Evolutionary conservation across 1,284 basidiomycete species (phyloP).

Genomic region (Rhodotorula mucilaginosa): DNA sequence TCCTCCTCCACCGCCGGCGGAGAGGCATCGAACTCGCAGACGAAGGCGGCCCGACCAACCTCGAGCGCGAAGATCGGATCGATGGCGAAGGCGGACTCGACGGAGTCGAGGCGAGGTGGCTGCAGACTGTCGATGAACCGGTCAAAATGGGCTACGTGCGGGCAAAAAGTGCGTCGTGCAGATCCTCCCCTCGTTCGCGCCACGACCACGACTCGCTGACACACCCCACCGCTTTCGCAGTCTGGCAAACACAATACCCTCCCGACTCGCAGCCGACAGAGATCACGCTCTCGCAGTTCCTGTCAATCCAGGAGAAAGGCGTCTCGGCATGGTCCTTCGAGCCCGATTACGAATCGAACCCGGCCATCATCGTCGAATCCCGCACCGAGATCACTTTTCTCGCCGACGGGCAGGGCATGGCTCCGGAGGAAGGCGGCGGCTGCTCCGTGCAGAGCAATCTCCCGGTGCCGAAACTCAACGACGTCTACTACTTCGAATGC

Average conservation of each 20-base stretch:
- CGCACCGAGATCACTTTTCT: constrained; percentile 94
- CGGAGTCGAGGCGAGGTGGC: constrained; percentile 86
- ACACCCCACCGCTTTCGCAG: constrained; percentile 53
- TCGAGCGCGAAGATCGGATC: constrained; percentile 72
- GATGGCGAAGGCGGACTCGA: constrained; percentile 84
- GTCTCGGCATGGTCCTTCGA: constrained; percentile 97
- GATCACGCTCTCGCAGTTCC: constrained; percentile 92
- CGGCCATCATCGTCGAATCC: constrained; percentile 79
- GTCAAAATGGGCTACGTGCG: constrained; percentile 71
- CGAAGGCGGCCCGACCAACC: constrained; percentile 86
- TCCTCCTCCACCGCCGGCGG: constrained; percentile 69
- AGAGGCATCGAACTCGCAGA: constrained; percentile 56
- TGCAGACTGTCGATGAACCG: constrained; percentile 73
- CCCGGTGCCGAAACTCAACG: constrained; percentile 89
- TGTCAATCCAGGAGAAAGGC: constrained; percentile 96
- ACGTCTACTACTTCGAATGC: constrained; percentile 97
- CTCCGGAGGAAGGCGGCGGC: constrained; percentile 51
- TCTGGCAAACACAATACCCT: constrained; percentile 84
- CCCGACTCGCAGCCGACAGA: constrained; percentile 90
- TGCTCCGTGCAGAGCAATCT: constrained; percentile 92
- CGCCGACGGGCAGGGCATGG: constrained; percentile 58
- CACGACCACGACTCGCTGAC: not conserved
- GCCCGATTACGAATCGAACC: constrained; percentile 87
- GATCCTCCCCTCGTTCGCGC: too few relatives aligned
- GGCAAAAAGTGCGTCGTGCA: constrained; percentile 73